Conservation (phyloP, 2,329 filamentous ascomycete genomes). For the Colletotrichum echinochloae region DNA sequence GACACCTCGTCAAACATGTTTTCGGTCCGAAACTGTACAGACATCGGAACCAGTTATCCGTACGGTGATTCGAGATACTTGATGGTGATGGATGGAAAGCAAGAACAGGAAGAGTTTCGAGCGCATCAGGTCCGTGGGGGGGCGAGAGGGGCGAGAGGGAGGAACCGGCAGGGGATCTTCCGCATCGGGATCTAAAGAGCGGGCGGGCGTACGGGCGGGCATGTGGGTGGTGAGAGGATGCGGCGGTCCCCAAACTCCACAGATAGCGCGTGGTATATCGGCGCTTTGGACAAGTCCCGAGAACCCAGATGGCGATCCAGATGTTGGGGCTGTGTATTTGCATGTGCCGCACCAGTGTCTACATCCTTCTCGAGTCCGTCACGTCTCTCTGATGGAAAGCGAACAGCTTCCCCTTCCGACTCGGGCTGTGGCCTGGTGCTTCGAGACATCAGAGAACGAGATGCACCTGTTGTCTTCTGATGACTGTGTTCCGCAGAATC, state of each 20-base stretch:
- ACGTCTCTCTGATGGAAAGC: background rate
- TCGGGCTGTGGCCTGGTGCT: background rate
- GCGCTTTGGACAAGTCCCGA: background rate
- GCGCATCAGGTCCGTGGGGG: conserved; percentile 19
- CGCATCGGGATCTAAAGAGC: background rate
- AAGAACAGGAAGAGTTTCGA: conserved; percentile 25
- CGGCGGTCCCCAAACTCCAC: background rate
- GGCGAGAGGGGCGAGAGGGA: background rate
- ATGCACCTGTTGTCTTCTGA: background rate
- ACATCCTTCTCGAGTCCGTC: background rate
- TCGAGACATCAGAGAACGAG: background rate
- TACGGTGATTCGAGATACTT: background rate
- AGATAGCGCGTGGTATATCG: background rate
- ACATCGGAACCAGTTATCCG: background rate
- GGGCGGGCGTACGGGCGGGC: no score
- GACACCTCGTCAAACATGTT: conserved; percentile 17
- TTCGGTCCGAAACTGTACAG: background rate
- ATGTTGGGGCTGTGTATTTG: no score
- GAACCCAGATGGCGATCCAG: background rate
- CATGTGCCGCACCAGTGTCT: background rate
- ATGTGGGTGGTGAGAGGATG: background rate
- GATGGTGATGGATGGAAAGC: background rate
- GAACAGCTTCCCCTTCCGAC: background rate
- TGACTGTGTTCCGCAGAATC: no score
- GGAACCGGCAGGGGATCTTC: background rate